phyloP scores from a whole-genome alignment of 345 rosid species.

The Conringia planisiliqua region DNA sequence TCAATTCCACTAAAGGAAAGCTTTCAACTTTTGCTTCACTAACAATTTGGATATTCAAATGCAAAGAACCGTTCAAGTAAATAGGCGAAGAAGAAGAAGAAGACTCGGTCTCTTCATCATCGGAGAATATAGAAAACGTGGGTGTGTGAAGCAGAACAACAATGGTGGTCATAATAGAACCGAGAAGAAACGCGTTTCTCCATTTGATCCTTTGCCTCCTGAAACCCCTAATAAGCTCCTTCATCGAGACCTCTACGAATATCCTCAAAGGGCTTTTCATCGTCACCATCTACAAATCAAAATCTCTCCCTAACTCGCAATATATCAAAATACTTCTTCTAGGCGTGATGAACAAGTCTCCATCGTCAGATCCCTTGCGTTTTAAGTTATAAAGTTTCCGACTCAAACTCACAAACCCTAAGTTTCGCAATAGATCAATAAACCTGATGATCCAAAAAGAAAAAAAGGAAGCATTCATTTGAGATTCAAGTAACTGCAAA shows the following conservation, averaged over 20 bases:
- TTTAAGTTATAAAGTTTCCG: neutral
- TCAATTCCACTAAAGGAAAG: slow-evolving; percentile 28
- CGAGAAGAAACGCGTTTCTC: slow-evolving; percentile 54
- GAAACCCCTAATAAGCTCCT: slow-evolving; percentile 34
- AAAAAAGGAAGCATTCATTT: neutral
- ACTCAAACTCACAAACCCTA: slow-evolving; percentile 20
- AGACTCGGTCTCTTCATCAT: slow-evolving; percentile 16
- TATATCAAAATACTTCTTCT: neutral
- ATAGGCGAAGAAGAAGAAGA: slow-evolving; percentile 28
- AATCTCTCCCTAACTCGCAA: neutral
- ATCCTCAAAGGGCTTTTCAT: slow-evolving; percentile 29
- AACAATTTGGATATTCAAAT: slow-evolving; percentile 36
- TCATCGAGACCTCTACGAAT: slow-evolving; percentile 31
- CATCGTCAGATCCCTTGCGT: neutral
- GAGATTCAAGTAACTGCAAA: neutral
- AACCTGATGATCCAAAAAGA: neutral
- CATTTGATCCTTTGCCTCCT: slow-evolving; percentile 44
- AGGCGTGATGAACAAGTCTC: neutral
- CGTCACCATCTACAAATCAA: neutral
- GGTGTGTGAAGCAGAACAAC: slow-evolving; percentile 51
- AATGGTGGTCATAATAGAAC: slow-evolving; percentile 44
- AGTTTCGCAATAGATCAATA: slow-evolving; percentile 20
- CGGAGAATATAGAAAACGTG: slow-evolving; percentile 32
- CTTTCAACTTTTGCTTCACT: slow-evolving; percentile 38
- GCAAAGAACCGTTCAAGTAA: slow-evolving; percentile 40